phyloP scores from a whole-genome alignment of 225 moss, liverwort and hornwort species.

The Pleurozium schreberi region DNA sequence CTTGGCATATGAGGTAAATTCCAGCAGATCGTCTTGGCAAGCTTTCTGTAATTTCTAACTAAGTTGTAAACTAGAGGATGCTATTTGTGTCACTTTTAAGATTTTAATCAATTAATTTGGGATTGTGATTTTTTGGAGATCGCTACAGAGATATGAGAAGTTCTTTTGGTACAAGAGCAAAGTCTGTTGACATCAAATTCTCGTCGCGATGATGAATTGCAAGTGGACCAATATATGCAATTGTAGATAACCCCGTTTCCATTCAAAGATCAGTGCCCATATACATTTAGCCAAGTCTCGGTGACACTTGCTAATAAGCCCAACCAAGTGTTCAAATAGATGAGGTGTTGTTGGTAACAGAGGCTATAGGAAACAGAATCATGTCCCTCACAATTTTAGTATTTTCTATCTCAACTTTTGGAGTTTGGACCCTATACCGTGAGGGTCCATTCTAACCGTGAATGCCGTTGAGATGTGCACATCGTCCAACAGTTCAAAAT shows the following conservation, averaged over 20 bases:
- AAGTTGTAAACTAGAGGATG: not conserved
- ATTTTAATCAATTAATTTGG: not conserved
- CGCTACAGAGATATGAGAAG: not conserved
- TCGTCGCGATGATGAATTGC: not conserved
- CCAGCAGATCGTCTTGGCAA: not conserved
- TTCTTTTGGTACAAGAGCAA: not conserved
- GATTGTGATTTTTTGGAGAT: not conserved
- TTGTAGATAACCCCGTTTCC: not conserved
- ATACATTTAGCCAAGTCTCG: not conserved
- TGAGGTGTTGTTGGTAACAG: not conserved
- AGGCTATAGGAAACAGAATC: not conserved
- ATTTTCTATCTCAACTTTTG: not conserved
- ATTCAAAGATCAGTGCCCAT: not conserved
- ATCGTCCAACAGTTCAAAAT: not conserved
- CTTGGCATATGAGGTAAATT: constrained; percentile 78
- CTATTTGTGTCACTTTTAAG: not conserved
- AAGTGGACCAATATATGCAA: not conserved
- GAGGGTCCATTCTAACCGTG: not conserved
- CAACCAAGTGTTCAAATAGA: not conserved
- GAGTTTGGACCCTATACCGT: not conserved
- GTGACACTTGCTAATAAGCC: not conserved
- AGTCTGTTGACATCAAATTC: not conserved
- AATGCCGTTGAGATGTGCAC: not conserved
- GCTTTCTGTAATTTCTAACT: not conserved
- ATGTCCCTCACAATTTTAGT: not conserved